Evolutionary conservation across 1,139 yeast genomes (phyloP), one percentile per base, ranked within the genome.

Genomic region (Blastobotrys proliferans): DNA sequence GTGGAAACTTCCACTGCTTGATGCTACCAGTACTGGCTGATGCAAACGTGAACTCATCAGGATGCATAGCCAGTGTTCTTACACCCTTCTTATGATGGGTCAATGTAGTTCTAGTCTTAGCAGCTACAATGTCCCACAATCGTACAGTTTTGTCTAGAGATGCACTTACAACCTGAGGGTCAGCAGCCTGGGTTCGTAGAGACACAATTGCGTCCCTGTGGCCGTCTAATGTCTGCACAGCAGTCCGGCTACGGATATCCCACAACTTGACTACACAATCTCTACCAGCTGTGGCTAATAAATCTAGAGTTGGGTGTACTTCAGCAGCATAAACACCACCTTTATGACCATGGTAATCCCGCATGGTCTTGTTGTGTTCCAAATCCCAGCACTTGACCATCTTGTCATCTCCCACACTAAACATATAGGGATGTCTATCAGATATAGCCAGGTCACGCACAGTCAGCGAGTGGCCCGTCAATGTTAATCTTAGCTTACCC

Each of bases 301-400:
- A 62, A 56, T 90, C 95, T 30, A 90, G 65, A 5, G 87, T 86
- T 0, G 97, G 97, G 61, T 90, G 97, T 18, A 88, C 62, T 43
- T 81, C 88, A 42, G 88, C 71, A 1, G 94, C 72, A 58, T 86
- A 88, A 1, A 94, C 86, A 2, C 96, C 95, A 17, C 95, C 86
- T 22, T 87, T 72, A 64, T 92, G 98, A 3, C 98, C 99, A 62
- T 90, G 94, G 61, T 86, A 94, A 55, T 88, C 87, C 44, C 97
- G 70, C 13, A 88, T 77, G 1, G 86, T 81, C 54, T 79, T 77
- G 53, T 92, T 86, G 55, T 81, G 76, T 62, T 92, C 97, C 55
- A 94, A 69, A 66, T 94, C 98, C 97, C 97, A 94, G 64, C 97
- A 90, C 57, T 88, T 79, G n/a, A 88, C 87, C 30, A 88, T 76